Conservation (phyloP, 2,329 filamentous ascomycete genomes). For the Mycosphaerella arachidis region DNA sequence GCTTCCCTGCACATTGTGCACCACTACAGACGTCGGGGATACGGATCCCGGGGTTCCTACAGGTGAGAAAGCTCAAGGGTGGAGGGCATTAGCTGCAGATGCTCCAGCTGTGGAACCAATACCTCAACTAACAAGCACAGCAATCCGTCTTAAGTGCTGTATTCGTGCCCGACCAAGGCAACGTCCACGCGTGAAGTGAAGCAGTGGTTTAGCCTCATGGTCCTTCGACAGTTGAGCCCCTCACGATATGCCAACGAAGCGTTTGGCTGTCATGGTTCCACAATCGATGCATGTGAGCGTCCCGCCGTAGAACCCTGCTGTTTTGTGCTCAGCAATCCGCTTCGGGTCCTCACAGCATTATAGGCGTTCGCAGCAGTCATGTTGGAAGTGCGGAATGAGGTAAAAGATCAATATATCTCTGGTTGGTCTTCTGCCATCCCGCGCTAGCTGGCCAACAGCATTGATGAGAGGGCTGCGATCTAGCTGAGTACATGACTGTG, state of each 20-base stretch:
- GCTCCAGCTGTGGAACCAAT: background rate
- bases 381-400: background rate
- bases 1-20: constrained; percentile 3
- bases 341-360: background rate
- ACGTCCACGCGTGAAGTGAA: background rate
- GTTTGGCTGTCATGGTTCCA: background rate
- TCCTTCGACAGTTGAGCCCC: background rate
- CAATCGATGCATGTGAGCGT: background rate
- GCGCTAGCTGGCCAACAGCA: background rate
- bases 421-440: background rate
- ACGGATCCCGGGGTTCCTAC: constrained; percentile 2
- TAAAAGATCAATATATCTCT: background rate
- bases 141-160: background rate
- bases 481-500: background rate
- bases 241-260: constrained; percentile 3
- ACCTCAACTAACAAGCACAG: background rate
- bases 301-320: background rate
- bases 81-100: background rate
- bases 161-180: background rate
- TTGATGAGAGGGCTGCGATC: background rate
- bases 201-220: background rate
- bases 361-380: background rate
- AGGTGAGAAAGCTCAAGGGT: background rate
- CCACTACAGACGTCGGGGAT: background rate
- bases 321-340: background rate